These are phyloP conservation scores for Diaporthe sp. DNA, from an alignment of 2,329 filamentous ascomycete species.

Conservation along the genomic window DNA sequence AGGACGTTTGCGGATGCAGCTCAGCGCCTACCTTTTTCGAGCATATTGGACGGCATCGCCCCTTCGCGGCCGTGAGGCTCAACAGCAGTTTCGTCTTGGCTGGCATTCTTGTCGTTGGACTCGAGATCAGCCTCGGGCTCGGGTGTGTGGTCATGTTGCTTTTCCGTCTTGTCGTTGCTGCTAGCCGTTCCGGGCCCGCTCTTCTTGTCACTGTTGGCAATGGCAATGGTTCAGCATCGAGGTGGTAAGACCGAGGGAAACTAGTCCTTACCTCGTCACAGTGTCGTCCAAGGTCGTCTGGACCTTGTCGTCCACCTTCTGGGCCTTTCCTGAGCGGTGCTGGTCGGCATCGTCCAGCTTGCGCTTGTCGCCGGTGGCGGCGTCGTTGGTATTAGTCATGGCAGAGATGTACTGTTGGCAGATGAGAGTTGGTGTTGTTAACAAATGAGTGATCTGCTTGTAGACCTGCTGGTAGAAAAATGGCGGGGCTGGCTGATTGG, in stretches of 20 bases:
- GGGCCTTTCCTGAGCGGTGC: conserved; percentile 31
- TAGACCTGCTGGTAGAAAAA: not conserved
- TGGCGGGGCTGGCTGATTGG: too few relatives aligned
- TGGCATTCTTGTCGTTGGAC: conserved; percentile 19
- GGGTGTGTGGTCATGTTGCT: conserved; percentile 43
- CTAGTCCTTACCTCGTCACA: conserved; percentile 15
- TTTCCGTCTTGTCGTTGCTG: conserved; percentile 46
- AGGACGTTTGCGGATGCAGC: not conserved
- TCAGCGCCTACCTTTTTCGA: conserved; percentile 72
- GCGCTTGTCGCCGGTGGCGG: conserved; percentile 38
- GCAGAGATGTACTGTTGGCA: not conserved
- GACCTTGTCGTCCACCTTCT: conserved; percentile 36
- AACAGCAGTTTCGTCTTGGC: conserved; percentile 43
- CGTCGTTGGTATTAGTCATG: not conserved
- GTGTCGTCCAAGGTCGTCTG: conserved; percentile 39
- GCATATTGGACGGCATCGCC: conserved; percentile 65
- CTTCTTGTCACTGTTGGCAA: conserved; percentile 38
- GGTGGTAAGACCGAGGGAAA: not conserved
- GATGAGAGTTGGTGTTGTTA: not conserved
- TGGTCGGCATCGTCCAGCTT: conserved; percentile 13
- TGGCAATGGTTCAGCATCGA: not conserved
- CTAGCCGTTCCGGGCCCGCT: conserved; percentile 37
- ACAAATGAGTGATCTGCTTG: not conserved
- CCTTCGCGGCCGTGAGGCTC: conserved; percentile 52
- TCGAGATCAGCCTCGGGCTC: not conserved